A percentile compares a stretch with the other conserved stretches of the same genome.
Evolutionary conservation across 305 asterid species (phyloP).

Genomic region (Rubia tinctorum): DNA sequence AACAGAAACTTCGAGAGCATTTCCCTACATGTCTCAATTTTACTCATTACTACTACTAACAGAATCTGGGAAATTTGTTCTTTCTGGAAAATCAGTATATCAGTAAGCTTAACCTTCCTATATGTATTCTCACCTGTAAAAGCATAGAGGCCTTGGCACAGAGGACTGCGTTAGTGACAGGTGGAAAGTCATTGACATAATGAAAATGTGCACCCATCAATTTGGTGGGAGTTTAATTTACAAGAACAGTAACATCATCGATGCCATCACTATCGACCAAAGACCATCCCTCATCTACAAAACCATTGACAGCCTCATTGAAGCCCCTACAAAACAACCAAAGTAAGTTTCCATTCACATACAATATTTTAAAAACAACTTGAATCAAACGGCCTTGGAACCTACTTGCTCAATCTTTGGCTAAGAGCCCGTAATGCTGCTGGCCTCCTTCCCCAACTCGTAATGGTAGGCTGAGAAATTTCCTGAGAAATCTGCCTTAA

Average conservation of each 20-base stretch:
- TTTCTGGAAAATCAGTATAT: background rate
- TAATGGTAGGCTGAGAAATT: no score
- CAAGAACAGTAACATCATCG: conserved; percentile 87
- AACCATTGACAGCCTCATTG: conserved; percentile 95
- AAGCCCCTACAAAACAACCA: conserved; percentile 59
- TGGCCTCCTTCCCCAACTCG: conserved; percentile 96
- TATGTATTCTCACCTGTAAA: conserved; percentile 58
- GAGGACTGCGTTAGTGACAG: conserved; percentile 67
- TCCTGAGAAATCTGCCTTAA: no score
- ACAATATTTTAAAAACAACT: conserved; percentile 3
- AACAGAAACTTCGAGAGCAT: background rate
- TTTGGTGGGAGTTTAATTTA: conserved; percentile 76
- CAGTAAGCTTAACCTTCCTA: background rate
- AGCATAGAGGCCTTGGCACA: conserved; percentile 98
- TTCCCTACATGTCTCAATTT: background rate
- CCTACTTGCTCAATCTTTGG: conserved; percentile 87
- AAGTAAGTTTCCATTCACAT: conserved; percentile 13
- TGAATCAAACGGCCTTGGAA: conserved; percentile 8
- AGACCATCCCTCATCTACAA: conserved; percentile 95
- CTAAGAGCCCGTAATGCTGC: conserved; percentile 90
- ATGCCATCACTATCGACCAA: conserved; percentile 80
- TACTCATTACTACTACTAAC: background rate
- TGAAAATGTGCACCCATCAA: conserved; percentile 63
- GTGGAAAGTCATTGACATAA: conserved; percentile 70
- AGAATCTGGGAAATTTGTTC: background rate